phyloP scores from a whole-genome alignment of 1,284 basidiomycete species.

The Stygiomarasmius scandens region DNA sequence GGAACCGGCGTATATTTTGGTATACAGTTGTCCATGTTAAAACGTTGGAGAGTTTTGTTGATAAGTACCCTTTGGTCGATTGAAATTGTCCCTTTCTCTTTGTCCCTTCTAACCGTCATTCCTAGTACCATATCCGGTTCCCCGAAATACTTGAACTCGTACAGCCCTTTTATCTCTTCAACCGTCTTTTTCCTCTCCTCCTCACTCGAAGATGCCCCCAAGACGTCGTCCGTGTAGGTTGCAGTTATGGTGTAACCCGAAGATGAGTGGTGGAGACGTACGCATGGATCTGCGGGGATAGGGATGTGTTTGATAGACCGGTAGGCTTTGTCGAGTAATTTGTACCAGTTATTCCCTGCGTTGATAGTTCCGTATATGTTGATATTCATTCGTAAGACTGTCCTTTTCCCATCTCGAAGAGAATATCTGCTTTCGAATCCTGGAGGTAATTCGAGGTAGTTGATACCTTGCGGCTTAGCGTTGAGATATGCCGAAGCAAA shows the following conservation, averaged over 20 bases:
- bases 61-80: constrained; percentile 5
- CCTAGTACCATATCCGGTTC: background rate
- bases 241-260: background rate
- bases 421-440: background rate
- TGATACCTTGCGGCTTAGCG: constrained; percentile 1
- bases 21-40: constrained; percentile 1
- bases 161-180: background rate
- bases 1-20: constrained; percentile 23
- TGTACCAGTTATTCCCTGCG: constrained; percentile 7
- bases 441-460: constrained; percentile 3
- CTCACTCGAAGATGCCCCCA: background rate
- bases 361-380: constrained; percentile 12
- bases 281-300: constrained; percentile 8
- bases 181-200: background rate
- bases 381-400: background rate
- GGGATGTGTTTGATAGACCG: background rate
- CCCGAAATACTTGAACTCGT: background rate
- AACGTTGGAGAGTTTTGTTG: background rate
- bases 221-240: constrained; percentile 10
- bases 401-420: background rate
- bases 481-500: constrained; percentile 3
- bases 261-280: background rate
- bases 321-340: background rate
- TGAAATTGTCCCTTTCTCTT: background rate
- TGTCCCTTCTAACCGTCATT: background rate